Conservation (phyloP, 345 rosid species). For the Euclidium syriacum region DNA sequence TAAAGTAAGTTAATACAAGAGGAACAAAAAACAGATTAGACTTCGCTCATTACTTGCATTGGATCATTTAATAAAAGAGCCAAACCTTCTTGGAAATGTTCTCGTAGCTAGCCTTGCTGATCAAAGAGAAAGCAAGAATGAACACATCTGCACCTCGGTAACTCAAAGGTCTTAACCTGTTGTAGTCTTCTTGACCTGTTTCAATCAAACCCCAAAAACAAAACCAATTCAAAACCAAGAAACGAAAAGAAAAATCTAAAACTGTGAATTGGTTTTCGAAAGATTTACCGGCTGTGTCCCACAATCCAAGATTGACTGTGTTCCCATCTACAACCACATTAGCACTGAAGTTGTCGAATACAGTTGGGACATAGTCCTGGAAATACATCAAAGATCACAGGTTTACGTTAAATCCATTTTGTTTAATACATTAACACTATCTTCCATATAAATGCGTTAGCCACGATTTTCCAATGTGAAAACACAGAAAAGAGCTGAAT, state of each 20-base stretch:
- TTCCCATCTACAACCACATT: slow-evolving; percentile 93
- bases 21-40: neutral
- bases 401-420: neutral
- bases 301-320: slow-evolving; percentile 86
- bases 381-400: slow-evolving; percentile 12
- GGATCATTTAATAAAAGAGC: neutral
- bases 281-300: slow-evolving; percentile 95
- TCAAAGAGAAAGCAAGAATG: slow-evolving; percentile 91
- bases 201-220: neutral
- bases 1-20: slow-evolving; percentile 17
- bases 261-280: neutral
- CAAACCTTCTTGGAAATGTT: slow-evolving; percentile 87
- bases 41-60: neutral
- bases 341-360: slow-evolving; percentile 97
- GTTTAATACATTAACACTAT: neutral
- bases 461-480: neutral
- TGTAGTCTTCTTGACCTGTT: slow-evolving; percentile 94
- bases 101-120: slow-evolving; percentile 99
- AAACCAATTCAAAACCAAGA: slow-evolving; percentile 3
- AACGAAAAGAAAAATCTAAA: neutral
- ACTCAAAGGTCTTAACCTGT: slow-evolving; percentile 78
- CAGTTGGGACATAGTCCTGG: slow-evolving; percentile 98
- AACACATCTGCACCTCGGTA: slow-evolving; percentile 94
- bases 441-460: neutral
- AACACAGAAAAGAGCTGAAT: neutral